Base-by-base conservation (phyloP, 2,329 filamentous ascomycete genomes). In the Decorospora gaudefroyi region DNA sequence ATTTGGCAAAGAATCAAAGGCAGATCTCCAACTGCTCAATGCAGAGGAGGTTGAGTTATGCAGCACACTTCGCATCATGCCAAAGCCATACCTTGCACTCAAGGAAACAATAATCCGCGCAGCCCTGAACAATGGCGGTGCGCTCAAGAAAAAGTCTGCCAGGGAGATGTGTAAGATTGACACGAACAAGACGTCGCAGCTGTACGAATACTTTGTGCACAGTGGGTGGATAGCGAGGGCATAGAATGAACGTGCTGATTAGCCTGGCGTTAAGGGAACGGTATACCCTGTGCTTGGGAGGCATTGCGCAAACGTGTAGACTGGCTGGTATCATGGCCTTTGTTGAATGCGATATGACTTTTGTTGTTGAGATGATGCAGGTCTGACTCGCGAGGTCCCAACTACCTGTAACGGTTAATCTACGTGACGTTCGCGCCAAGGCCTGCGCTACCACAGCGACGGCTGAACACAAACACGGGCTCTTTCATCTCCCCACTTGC, bases 121-220 rank as follows among this genome's bases (percentile, higher is more conserved):
- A 67, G 89, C 92, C 0, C 82, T 96, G 68, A 93, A 92, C 72
- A 85, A 85, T 46, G 92, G 93, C 46, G 93, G 93, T 1, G 82
- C 79, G 9, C 74, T 99, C 6, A 97, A 96, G 77, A 96, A 93
- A 79, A 97, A 96, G 73, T 86, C 92, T 58, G 90, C 90, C 2
- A 88, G 86, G 65, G 88, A 95, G 64, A 85, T 97, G 17, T 91
- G 87, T 65, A 81, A 79, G 67, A 80, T 97, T 38, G 92, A 97
- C 63, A 82, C 84, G 7, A 87, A 87, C 53, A 97, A 96, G 70
- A 86, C 88, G 0, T 85, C 87, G 12, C 81, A 89, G 55, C 83
- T 97, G 45, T 96, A 92, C 72, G 93, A 97, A 69, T 97, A 96
- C 68, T 91, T 96, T 74, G 88, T 95, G 51, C 88, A 90, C 65